A percentile compares a stretch with the other conserved stretches of the same genome.
phyloP scores from a whole-genome alignment of 2,329 filamentous ascomycete species.

The Cytospora paraplurivora region DNA sequence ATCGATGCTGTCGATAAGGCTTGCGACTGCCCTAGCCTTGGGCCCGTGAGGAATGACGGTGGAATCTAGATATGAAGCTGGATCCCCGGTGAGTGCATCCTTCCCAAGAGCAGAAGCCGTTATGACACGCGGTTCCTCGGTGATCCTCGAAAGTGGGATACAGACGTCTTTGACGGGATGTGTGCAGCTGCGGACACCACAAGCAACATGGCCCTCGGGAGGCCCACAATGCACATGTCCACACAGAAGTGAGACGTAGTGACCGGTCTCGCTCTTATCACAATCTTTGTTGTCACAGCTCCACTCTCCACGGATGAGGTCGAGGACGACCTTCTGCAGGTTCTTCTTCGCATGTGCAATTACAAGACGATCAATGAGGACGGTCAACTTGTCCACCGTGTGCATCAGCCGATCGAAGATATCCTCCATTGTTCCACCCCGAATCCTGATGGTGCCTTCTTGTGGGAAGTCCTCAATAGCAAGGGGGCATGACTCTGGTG shows the following conservation, averaged over 20 bases:
- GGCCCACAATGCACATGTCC: slow-evolving; percentile 22
- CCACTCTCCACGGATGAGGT: slow-evolving; percentile 12
- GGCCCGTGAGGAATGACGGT: slow-evolving; percentile 27
- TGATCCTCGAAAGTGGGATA: slow-evolving; percentile 19
- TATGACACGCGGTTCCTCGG: slow-evolving; percentile 11
- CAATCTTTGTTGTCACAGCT: slow-evolving; percentile 2
- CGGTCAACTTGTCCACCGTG: slow-evolving; percentile 8
- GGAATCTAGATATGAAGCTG: slow-evolving; percentile 8
- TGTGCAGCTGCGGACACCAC: slow-evolving; percentile 21
- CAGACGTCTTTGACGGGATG: slow-evolving; percentile 20
- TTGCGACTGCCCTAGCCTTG: slow-evolving; percentile 31
- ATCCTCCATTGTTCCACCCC: slow-evolving; percentile 26
- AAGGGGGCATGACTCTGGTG: slow-evolving; percentile 21
- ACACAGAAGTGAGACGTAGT: slow-evolving; percentile 24
- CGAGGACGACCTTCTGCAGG: slow-evolving; percentile 13
- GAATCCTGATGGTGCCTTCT: slow-evolving; percentile 20
- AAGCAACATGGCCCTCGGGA: slow-evolving; percentile 1
- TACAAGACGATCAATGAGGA: slow-evolving; percentile 13
- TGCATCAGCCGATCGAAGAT: slow-evolving; percentile 27
- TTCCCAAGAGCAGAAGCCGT: slow-evolving; percentile 3
- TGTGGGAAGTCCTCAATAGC: slow-evolving; percentile 2
- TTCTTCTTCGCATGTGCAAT: slow-evolving; percentile 21
- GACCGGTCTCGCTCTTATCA: not conserved
- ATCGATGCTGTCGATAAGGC: slow-evolving; percentile 33
- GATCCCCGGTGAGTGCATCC: slow-evolving; percentile 12